Evolutionary conservation across 495 filamentous ascomycete genomes (phyloP), one percentile per base, ranked within the genome.

Genomic region (Annulohypoxylon nitens): DNA sequence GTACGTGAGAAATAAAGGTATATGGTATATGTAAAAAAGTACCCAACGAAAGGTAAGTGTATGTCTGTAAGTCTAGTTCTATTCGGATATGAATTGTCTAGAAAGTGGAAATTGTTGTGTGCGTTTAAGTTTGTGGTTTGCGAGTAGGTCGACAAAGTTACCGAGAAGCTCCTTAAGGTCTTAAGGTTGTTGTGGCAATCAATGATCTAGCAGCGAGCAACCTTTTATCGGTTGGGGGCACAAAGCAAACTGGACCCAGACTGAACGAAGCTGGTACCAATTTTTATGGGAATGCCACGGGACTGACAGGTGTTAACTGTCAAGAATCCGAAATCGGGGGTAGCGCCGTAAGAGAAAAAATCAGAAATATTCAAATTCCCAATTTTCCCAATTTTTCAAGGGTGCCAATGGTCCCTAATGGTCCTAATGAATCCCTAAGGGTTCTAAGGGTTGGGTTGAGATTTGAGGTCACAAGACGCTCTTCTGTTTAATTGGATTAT

Each of bases 261-360:
- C 36, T 39, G 36, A n/a, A 14, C 11, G 14, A 45, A 45, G 14
- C 70, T 20, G 36, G 39, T 60, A 8, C 20, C 70, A 65, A 73
- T 69, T 39, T 73, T 73, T 73, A 73, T 73, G 65, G 65, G 53
- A 69, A 65, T 48, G 53, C 25, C 50, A 66, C 55, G 66, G 61
- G 39, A 53, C 30, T 62, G 48, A 45, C 34, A 37, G 59, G 16
- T 18, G 54, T 30, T 5, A 37, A n/a, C 2, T 37, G 26, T 39
- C 25, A 54, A 50, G 51, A 73, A 73, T 69, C 70, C 70, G 70
- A 73, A 60, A 65, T 69, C 70, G 70, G 70, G 64, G 63, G 57
- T 55, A 48, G 48, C 47, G 59, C 58, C 33, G 58, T 59, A 7
- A 63, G 18, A 60, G 39, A 30, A 30, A 30, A 37, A 50, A 67